Evolutionary conservation across 1,284 basidiomycete genomes (phyloP).

Genomic region (Pterula multifida): DNA sequence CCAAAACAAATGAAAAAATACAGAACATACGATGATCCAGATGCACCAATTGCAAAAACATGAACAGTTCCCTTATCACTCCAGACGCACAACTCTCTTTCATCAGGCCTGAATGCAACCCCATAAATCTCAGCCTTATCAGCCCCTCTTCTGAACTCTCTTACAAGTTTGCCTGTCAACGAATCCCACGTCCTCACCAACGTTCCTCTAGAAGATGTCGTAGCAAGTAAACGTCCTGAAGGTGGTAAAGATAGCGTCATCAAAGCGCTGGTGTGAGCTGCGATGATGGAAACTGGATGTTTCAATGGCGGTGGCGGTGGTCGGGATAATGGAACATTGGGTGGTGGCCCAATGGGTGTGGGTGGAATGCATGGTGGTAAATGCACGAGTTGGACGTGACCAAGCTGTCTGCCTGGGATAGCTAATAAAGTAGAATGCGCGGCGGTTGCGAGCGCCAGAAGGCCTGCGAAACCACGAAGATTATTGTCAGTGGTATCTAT

Average conservation of each 20-base stretch:
- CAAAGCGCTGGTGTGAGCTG: slow-evolving; percentile 74
- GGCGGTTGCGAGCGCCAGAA: slow-evolving; percentile 73
- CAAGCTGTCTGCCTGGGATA: slow-evolving; percentile 80
- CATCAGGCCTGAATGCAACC: slow-evolving; percentile 67
- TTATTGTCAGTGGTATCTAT: slow-evolving; percentile 8
- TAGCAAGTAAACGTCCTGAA: slow-evolving; percentile 74
- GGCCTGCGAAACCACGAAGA: slow-evolving; percentile 62
- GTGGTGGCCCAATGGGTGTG: slow-evolving; percentile 33
- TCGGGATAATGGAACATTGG: slow-evolving; percentile 29
- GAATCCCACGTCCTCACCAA: slow-evolving; percentile 86
- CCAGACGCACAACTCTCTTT: slow-evolving; percentile 77
- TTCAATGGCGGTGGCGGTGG: slow-evolving; percentile 44
- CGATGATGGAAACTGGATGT: slow-evolving; percentile 70
- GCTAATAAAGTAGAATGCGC: slow-evolving; percentile 72
- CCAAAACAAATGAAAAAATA: slow-evolving; percentile 2
- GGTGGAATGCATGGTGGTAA: slow-evolving; percentile 68
- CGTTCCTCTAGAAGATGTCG: slow-evolving; percentile 78
- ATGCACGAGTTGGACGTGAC: slow-evolving; percentile 85
- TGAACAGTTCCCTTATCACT: slow-evolving; percentile 97
- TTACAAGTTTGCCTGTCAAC: slow-evolving; percentile 58
- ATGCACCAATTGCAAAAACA: slow-evolving; percentile 64
- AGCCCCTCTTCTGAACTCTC: slow-evolving; percentile 78
- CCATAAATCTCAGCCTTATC: slow-evolving; percentile 92
- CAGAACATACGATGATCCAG: slow-evolving; percentile 49
- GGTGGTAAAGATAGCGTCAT: slow-evolving; percentile 69